Evolutionary conservation across 306 rosid species (phyloP).

Genomic region (Styphnolobium japonicum): DNA sequence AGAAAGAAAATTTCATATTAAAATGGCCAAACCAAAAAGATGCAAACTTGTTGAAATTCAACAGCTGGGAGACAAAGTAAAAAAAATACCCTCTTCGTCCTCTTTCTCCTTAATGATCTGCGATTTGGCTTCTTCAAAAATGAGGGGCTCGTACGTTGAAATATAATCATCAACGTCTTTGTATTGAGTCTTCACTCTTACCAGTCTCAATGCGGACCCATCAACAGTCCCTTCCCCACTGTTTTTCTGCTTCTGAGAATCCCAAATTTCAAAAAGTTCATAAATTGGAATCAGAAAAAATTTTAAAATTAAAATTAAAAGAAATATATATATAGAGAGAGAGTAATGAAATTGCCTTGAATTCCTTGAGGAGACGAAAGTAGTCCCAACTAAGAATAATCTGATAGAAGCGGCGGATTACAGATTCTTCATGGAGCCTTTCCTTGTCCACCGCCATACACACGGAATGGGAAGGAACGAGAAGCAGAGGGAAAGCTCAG

Average conservation of each 20-base stretch:
- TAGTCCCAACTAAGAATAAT: slow-evolving; percentile 80
- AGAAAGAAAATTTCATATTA: too few species aligned
- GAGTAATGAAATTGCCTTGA: slow-evolving; percentile 29
- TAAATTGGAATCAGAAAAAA: neutral
- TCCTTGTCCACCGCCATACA: slow-evolving; percentile 69
- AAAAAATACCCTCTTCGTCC: slow-evolving; percentile 50
- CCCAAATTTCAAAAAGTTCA: neutral
- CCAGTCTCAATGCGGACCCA: slow-evolving; percentile 36
- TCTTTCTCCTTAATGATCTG: slow-evolving; percentile 61
- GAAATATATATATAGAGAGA: neutral
- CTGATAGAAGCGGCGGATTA: slow-evolving; percentile 62
- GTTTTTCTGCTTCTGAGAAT: slow-evolving; percentile 35
- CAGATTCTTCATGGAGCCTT: slow-evolving; percentile 58
- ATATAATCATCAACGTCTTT: slow-evolving; percentile 74
- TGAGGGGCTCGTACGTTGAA: slow-evolving; percentile 83
- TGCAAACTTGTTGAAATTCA: neutral
- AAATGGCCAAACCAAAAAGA: too few species aligned
- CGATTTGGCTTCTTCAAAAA: slow-evolving; percentile 83
- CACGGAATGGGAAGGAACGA: neutral
- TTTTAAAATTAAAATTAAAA: neutral
- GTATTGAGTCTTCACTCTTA: slow-evolving; percentile 50
- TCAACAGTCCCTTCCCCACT: slow-evolving; percentile 5
- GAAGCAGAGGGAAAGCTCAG: neutral
- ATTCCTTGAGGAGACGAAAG: slow-evolving; percentile 46
- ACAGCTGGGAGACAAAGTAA: neutral